Evolutionary conservation across 257 asterid genomes (phyloP).

Genomic region (Avicennia marina): DNA sequence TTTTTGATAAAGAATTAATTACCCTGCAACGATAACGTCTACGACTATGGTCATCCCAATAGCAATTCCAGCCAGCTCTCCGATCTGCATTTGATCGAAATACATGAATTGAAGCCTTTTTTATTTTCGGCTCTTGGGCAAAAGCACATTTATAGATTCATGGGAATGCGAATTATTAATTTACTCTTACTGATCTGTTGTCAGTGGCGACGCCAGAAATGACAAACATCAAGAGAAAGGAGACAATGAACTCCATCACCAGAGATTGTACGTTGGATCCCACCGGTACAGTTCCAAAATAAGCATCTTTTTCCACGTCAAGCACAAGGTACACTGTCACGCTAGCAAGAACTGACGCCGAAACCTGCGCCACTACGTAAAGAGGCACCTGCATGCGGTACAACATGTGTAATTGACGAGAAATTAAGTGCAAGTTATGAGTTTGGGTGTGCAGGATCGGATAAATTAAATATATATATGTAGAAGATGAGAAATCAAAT

Average conservation of each 20-base stretch:
- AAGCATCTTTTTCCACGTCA: slow-evolving; percentile 30
- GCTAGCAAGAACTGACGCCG: slow-evolving; percentile 58
- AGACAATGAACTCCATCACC: slow-evolving; percentile 43
- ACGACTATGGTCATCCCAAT: slow-evolving; percentile 65
- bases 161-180: no score
- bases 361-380: slow-evolving; percentile 46
- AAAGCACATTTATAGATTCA: no score
- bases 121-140: no score
- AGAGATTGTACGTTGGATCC: slow-evolving; percentile 54
- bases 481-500: not conserved
- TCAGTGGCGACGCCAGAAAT: slow-evolving; percentile 75
- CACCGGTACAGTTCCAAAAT: slow-evolving; percentile 30
- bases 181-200: slow-evolving; percentile 60
- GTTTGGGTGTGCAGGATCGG: not conserved
- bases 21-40: slow-evolving; percentile 61
- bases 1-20: not conserved
- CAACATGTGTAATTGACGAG: not conserved
- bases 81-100: no score
- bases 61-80: slow-evolving; percentile 84
- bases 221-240: slow-evolving; percentile 64
- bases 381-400: slow-evolving; percentile 61
- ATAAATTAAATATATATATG: not conserved
- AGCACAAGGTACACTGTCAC: slow-evolving; percentile 50
- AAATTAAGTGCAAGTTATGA: no score
- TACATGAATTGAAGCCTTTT: no score